Evolutionary conservation across 2,329 filamentous ascomycete species (phyloP).

Genomic region (Aspergillus piperis): DNA sequence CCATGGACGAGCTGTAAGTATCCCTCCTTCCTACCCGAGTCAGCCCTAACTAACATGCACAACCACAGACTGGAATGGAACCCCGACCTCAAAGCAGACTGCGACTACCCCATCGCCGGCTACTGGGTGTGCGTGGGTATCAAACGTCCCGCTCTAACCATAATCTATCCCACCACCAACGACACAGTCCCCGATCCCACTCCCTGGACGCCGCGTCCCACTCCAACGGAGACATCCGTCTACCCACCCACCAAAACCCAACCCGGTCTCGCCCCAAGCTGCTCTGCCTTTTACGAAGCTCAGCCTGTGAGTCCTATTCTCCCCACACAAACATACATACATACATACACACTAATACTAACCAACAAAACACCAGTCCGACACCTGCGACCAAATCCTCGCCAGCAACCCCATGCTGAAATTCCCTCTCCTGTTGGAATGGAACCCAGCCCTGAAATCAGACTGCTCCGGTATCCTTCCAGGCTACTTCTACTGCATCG

Average conservation of each 20-base stretch:
- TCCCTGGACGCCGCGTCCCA: not conserved
- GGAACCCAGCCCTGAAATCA: constrained; percentile 14
- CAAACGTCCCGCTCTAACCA: not conserved
- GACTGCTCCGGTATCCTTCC: constrained; percentile 11
- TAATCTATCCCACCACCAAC: constrained; percentile 4
- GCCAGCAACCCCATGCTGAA: not conserved
- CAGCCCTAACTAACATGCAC: not conserved
- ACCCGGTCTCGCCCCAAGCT: not conserved
- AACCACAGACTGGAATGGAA: constrained; percentile 18
- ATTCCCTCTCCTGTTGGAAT: constrained; percentile 7
- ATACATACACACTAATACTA: too few species aligned
- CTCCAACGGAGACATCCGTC: not conserved
- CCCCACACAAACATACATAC: not conserved
- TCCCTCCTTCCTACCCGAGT: not conserved
- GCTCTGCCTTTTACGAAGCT: constrained; percentile 11
- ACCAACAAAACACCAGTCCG: constrained; percentile 5
- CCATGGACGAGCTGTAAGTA: constrained; percentile 12
- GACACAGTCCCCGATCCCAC: constrained; percentile 3
- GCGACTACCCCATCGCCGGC: constrained; percentile 9
- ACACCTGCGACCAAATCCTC: constrained; percentile 13
- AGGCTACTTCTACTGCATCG: constrained; percentile 17
- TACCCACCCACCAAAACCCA: constrained; percentile 10
- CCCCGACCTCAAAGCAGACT: constrained; percentile 11
- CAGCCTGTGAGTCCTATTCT: not conserved
- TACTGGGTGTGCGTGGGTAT: constrained; percentile 16